Evolutionary conservation across 2,329 filamentous ascomycete species (phyloP), one percentile per base, ranked within the genome.

Genomic region (Colletotrichum chlorophyti): DNA sequence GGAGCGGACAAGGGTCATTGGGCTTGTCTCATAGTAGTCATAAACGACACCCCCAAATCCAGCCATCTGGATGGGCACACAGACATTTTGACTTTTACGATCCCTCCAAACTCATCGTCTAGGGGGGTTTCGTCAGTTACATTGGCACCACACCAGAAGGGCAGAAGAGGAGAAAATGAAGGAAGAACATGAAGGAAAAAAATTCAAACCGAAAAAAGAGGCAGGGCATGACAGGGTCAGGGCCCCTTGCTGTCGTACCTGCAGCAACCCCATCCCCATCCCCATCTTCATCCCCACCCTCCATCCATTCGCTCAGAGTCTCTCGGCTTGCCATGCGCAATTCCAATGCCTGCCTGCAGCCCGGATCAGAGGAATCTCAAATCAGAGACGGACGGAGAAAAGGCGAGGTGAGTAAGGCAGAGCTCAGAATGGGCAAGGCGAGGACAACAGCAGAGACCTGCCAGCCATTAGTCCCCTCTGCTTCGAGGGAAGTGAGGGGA

Each of bases 21-120:
- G 57, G 32, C 57, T 55, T 45, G 57, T 59, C 51, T 59, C 43
- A 59, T 43, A 53, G 52, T 41, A 41, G 58, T 58, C 58, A 60
- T 60, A 60, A 58, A 60, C 45, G 53, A 60, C 45, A 43, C 57
- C 57, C 57, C 57, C 57, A 57, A 59, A 59, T 57, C 57, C 57
- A 55, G 51, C 57, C 51, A 55, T 59, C 55, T 59, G 55, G 55
- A 40, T 52, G 53, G 53, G 58, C 53, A 51, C 58, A 58, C 46
- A 58, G 27, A 46, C 47, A 58, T 53, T 60, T 60, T 58, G 58
- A 58, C 51, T 58, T 60, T 58, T 52, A 52, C 51, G 34, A 60
- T 60, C 57, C 55, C 57, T 60, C 57, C 52, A 60, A n/a, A 45
- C 57, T 46, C 52, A 60, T 60, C 57, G 46, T 46, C 53, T 42